phyloP scores from a whole-genome alignment of 306 rosid species.

The Corylus avellana region DNA sequence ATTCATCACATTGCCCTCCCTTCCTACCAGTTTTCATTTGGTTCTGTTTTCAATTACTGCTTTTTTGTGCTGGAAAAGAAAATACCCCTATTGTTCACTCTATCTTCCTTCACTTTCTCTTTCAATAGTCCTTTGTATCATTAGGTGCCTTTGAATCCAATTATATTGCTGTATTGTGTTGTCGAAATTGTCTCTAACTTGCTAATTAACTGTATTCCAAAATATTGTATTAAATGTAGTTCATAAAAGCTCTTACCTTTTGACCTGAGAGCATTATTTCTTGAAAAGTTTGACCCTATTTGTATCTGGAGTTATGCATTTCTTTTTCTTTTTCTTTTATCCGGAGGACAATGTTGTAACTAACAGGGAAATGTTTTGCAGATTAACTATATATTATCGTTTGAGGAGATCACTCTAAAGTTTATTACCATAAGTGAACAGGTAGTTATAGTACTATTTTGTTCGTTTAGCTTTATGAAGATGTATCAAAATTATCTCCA shows the following conservation, averaged over 20 bases:
- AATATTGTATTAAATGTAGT: background rate
- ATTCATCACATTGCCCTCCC: background rate
- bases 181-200: background rate
- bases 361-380: slow-evolving; percentile 53
- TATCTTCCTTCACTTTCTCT: slow-evolving; percentile 2
- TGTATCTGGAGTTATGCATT: background rate
- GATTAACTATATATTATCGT: slow-evolving; percentile 85
- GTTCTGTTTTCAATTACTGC: background rate
- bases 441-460: slow-evolving; percentile 47
- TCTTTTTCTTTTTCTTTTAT: slow-evolving; percentile 3
- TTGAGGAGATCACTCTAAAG: slow-evolving; percentile 93
- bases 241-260: background rate
- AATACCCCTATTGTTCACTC: background rate
- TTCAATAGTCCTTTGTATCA: background rate
- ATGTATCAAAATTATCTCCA: background rate
- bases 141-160: background rate
- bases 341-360: slow-evolving; percentile 9
- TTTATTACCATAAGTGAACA: slow-evolving; percentile 81
- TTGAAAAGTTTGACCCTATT: background rate
- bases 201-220: background rate
- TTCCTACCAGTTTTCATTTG: background rate
- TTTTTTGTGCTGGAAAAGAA: background rate
- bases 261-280: background rate
- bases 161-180: background rate
- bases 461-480: slow-evolving; percentile 21